A percentile compares a stretch with the other conserved stretches of the same genome.
Evolutionary conservation across 2,329 filamentous ascomycete species (phyloP).

Genomic region (Fusarium austroafricanum): DNA sequence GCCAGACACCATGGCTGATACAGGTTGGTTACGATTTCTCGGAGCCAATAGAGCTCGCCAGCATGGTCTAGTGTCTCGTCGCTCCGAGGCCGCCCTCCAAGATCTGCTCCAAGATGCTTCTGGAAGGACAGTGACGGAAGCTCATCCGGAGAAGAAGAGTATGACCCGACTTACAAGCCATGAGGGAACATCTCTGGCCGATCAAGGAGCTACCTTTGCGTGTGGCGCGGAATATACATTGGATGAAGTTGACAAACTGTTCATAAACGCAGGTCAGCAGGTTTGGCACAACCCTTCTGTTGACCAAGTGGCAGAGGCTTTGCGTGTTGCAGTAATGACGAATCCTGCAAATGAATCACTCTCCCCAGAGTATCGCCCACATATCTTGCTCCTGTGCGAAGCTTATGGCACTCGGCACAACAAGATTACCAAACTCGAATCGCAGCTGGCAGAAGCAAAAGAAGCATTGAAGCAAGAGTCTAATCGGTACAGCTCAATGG

Average conservation of each 20-base stretch:
- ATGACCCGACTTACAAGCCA: slow-evolving; percentile 30
- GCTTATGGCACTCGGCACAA: slow-evolving; percentile 49
- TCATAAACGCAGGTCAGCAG: slow-evolving; percentile 36
- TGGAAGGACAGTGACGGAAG: slow-evolving; percentile 1
- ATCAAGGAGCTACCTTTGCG: background rate
- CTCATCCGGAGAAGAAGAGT: slow-evolving; percentile 1
- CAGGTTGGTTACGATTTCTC: slow-evolving; percentile 43
- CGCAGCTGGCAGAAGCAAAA: slow-evolving; percentile 54
- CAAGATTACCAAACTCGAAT: slow-evolving; percentile 50
- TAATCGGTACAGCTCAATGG: slow-evolving; percentile 49
- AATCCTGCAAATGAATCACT: slow-evolving; percentile 51
- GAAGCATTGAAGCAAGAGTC: slow-evolving; percentile 47
- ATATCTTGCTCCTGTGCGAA: slow-evolving; percentile 55
- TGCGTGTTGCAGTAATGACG: slow-evolving; percentile 58
- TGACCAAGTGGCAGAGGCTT: slow-evolving; percentile 57
- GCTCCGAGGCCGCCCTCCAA: slow-evolving; percentile 38
- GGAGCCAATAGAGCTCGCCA: slow-evolving; percentile 41
- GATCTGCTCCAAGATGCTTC: slow-evolving; percentile 21
- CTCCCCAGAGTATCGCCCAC: slow-evolving; percentile 56
- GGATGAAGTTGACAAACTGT: slow-evolving; percentile 29
- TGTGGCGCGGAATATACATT: background rate
- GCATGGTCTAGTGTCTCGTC: slow-evolving; percentile 35
- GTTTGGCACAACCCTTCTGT: slow-evolving; percentile 57
- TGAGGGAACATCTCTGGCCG: slow-evolving; percentile 13
- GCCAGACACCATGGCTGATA: slow-evolving; percentile 36